These are phyloP conservation scores for Salix udensis DNA, from an alignment of 345 rosid genomes.

Conservation along the genomic window DNA sequence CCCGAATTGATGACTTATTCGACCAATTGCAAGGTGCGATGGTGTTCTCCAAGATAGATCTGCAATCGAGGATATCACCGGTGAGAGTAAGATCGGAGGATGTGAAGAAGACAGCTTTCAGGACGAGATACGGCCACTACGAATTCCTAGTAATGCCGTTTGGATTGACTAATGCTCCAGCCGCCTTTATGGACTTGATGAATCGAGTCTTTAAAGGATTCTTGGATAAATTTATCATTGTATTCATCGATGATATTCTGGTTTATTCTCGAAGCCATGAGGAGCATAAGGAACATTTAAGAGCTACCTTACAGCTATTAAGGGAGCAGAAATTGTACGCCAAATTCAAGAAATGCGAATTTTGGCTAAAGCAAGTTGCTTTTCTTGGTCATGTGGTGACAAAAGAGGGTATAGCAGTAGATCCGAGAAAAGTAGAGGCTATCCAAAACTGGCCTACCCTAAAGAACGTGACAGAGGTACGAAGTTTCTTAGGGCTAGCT, in stretches of 20 bases:
- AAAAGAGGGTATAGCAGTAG: too few relatives aligned
- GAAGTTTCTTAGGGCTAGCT: too few relatives aligned
- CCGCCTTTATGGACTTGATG: slow-evolving; percentile 3
- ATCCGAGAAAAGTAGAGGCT: too few relatives aligned
- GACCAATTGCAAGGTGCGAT: not conserved
- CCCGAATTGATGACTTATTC: not conserved
- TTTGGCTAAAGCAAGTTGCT: not conserved
- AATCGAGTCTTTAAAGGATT: not conserved
- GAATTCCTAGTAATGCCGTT: not conserved
- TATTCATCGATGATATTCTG: slow-evolving; percentile 3
- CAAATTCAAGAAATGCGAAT: not conserved
- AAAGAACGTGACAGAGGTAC: too few relatives aligned
- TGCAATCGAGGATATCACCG: not conserved
- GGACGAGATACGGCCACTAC: not conserved
- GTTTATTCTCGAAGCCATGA: not conserved
- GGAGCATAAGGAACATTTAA: not conserved
- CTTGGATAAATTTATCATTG: not conserved
- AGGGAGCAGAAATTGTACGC: not conserved
- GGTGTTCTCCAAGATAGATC: not conserved
- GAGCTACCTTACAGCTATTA: not conserved
- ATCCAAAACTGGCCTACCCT: too few relatives aligned
- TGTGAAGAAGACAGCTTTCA: not conserved
- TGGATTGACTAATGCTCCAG: too few relatives aligned
- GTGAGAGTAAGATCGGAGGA: not conserved
- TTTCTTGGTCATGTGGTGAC: too few relatives aligned